Base-by-base conservation (phyloP, 2,329 filamentous ascomycete species). In the Lasiodiplodia theobromae region DNA sequence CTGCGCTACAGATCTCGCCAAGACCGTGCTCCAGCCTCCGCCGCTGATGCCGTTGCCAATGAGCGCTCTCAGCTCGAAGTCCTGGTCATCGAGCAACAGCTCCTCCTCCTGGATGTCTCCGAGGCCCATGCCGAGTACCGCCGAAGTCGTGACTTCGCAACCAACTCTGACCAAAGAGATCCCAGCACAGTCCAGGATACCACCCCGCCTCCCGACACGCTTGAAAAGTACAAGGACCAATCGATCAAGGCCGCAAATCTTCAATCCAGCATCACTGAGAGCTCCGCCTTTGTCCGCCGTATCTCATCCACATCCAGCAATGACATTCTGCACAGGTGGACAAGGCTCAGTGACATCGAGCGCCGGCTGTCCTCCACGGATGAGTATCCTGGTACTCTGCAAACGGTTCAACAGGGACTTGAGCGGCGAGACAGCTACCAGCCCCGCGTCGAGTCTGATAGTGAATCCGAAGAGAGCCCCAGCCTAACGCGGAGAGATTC, bases 31-130 rank as follows among this genome's bases (percentile, higher is more conserved):
- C 67, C 67, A 4, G 58, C 67, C 31, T 51, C 62, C 68, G 74
- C 74, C 12, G 73, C 73, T 8, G 74, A 73, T 53, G 74, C 77
- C 38, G 75, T 81, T 53, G 70, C 72, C 11, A 79, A 78, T 56
- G 78, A 81, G 68, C 76, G 74, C 51, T 67, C 73, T 5, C 79
- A 81, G 69, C 72, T 81, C 8, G 76, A 80, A 65, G 73, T 73
- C 14, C 70, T 81, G 7, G 74, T 81, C 23, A 77, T 80, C 49
- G 79, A 81, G 62, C 79, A 81, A 60, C 79, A 81, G 66, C 71
- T 79, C 56, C 73, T 76, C 2, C 76, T 81, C 31, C 60, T 79
- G 6, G 71, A 71, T 16, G 74, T 65, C 28, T 65, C 60, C 31
- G 67, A 64, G 12, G 37, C 67, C 28, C 51, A 38, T 44, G 49